Evolutionary conservation across 169 alveolate species (phyloP).

Genomic region (Neospora caninum): DNA sequence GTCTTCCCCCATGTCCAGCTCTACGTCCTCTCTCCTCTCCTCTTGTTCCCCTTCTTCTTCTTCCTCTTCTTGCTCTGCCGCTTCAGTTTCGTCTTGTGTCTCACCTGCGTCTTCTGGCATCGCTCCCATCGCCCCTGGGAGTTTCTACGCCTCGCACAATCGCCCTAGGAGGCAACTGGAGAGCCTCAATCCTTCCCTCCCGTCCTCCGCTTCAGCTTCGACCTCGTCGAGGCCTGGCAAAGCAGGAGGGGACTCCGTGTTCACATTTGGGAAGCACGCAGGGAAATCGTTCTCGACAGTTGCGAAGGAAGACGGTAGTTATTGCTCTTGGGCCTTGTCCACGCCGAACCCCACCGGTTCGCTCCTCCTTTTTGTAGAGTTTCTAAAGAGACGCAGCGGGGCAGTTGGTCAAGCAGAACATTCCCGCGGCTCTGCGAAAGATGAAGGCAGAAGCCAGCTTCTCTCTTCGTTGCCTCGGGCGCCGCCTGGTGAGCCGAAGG

Average conservation of each 20-base stretch:
- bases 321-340: slow-evolving; percentile 20
- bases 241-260: background rate
- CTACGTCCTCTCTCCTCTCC: background rate
- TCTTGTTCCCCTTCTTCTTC: background rate
- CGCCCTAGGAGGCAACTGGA: background rate
- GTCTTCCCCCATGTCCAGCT: background rate
- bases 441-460: no score
- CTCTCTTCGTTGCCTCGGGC: no score
- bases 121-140: background rate
- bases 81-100: background rate
- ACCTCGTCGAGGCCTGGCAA: background rate
- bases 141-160: background rate
- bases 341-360: background rate
- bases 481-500: no score
- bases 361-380: background rate
- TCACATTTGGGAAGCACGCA: slow-evolving; percentile 14
- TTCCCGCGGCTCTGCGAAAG: no score
- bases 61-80: background rate
- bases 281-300: slow-evolving; percentile 21
- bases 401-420: background rate
- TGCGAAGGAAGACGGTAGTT: slow-evolving; percentile 20
- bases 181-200: background rate
- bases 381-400: background rate
- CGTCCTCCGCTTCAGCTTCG: background rate
- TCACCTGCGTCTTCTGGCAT: background rate